phyloP scores from a whole-genome alignment of 176 grass and related monocot genomes.

The Echinochloa phyllopogon region DNA sequence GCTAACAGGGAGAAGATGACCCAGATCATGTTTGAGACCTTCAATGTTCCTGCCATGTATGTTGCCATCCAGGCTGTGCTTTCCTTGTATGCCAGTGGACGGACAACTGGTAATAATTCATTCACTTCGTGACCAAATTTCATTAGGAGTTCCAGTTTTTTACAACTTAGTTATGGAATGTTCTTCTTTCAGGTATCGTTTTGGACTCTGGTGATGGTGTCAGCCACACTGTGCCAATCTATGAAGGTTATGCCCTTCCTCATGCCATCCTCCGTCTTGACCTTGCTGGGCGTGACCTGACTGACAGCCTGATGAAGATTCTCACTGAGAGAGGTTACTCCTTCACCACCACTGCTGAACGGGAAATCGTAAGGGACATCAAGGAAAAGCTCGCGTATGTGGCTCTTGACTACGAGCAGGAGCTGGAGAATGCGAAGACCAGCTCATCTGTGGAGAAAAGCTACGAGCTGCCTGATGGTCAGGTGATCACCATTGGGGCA shows the following conservation, averaged over 20 bases:
- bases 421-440: conserved; percentile 49
- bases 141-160: neutral
- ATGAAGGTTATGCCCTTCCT: conserved; percentile 53
- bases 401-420: conserved; percentile 51
- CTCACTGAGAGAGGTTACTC: conserved; percentile 58
- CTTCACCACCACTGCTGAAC: conserved; percentile 56
- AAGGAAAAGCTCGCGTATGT: conserved; percentile 58
- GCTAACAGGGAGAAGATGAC: conserved; percentile 63
- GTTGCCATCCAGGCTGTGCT: conserved; percentile 58
- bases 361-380: conserved; percentile 58
- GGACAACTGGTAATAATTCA: conserved; percentile 47
- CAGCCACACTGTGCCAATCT: conserved; percentile 52
- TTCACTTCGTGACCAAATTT: neutral
- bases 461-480: conserved; percentile 57
- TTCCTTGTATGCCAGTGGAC: conserved; percentile 56
- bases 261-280: conserved; percentile 56
- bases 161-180: neutral
- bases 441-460: conserved; percentile 60
- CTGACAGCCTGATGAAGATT: conserved; percentile 55
- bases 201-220: conserved; percentile 57
- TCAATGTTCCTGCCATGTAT: conserved; percentile 62
- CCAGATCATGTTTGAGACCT: conserved; percentile 57
- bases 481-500: conserved; percentile 57
- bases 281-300: conserved; percentile 55
- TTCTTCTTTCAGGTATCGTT: conserved; percentile 41